phyloP scores from a whole-genome alignment of 441 rosid species.

The Populus hybrid region DNA sequence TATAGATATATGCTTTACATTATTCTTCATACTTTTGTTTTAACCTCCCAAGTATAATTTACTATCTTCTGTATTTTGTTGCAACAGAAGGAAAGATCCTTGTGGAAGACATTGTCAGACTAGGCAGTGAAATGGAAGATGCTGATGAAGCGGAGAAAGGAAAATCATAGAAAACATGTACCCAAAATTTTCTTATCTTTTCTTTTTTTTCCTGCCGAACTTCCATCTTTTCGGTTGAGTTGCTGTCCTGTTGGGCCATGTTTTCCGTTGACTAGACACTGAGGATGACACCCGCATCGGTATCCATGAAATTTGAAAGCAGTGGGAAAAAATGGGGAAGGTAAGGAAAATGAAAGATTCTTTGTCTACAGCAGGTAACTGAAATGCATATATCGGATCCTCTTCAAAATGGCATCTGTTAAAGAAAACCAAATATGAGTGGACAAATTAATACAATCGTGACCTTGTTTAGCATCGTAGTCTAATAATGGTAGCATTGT shows the following conservation, averaged over 20 bases:
- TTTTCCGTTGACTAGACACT: not conserved
- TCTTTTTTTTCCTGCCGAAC: not conserved
- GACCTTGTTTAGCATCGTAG: not conserved
- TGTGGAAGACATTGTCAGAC: conserved; percentile 82
- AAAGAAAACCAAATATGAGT: not conserved
- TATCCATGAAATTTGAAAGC: not conserved
- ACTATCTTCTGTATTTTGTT: conserved; percentile 24
- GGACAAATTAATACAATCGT: not conserved
- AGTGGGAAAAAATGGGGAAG: not conserved
- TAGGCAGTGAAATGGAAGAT: conserved; percentile 72
- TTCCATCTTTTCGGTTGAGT: not conserved
- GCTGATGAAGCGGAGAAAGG: conserved; percentile 41
- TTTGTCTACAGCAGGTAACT: not conserved
- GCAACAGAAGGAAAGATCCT: conserved; percentile 84
- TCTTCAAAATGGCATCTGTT: not conserved
- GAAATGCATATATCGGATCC: not conserved
- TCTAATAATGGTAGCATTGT: too few relatives aligned
- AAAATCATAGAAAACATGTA: conserved; percentile 24
- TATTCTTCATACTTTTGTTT: not conserved
- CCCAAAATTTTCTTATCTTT: not conserved
- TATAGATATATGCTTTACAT: not conserved
- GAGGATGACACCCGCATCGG: not conserved
- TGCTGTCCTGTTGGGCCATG: not conserved
- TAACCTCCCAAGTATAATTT: not conserved
- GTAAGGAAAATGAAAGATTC: not conserved